Conservation (phyloP, 495 filamentous ascomycete genomes). For the Geoglossum glabrum region DNA sequence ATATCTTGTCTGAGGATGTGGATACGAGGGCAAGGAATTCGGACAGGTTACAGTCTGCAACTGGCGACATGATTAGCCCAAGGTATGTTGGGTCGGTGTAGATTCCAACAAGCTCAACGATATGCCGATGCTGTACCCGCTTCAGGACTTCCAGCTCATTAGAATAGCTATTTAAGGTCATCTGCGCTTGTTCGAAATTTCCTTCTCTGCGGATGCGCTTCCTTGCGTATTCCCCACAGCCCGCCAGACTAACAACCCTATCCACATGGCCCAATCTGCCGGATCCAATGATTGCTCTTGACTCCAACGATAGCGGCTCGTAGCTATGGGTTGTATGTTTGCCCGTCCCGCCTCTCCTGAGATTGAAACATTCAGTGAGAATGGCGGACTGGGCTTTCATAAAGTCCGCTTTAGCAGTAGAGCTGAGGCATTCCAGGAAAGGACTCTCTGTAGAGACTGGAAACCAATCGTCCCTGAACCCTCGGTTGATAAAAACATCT, state of each 20-base stretch:
- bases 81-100: conserved; percentile 9
- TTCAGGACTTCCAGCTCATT: conserved; percentile 7
- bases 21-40: conserved; percentile 2
- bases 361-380: background rate
- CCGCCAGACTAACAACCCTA: conserved; percentile 1
- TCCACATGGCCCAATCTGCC: background rate
- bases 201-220: conserved; percentile 5
- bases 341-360: conserved; percentile 2
- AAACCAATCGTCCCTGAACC: conserved; percentile 6
- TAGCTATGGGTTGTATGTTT: background rate
- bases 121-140: conserved; percentile 8
- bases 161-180: conserved; percentile 4
- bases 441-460: conserved; percentile 1
- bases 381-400: too few species aligned
- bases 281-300: background rate
- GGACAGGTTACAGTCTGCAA: conserved; percentile 6
- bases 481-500: conserved; percentile 1
- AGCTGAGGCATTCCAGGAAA: too few species aligned
- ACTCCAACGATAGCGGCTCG: background rate
- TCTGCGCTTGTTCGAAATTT: conserved; percentile 1
- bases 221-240: conserved; percentile 7
- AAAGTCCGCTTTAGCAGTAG: too few species aligned
- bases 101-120: conserved; percentile 9
- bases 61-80: conserved; percentile 9
- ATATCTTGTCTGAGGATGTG: conserved; percentile 1